Evolutionary conservation across 345 rosid species (phyloP).

Genomic region (Citrus mangshanensis): DNA sequence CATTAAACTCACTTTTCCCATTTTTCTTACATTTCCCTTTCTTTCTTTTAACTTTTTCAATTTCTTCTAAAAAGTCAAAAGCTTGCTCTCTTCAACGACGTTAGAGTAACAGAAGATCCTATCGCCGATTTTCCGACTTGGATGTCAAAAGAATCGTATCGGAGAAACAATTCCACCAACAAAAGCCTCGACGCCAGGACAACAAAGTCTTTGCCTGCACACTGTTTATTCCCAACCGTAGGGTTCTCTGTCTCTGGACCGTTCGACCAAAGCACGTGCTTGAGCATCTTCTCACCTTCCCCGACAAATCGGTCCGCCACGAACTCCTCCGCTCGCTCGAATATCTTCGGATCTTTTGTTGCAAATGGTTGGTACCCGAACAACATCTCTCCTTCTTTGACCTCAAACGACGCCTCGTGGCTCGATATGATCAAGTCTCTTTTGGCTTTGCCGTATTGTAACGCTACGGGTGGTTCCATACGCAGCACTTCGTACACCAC

Average conservation of each 20-base stretch:
- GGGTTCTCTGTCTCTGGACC: constrained; percentile 78
- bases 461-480: constrained; percentile 84
- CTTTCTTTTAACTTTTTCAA: too few species aligned
- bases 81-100: constrained; percentile 61
- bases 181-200: constrained; percentile 65
- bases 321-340: constrained; percentile 68
- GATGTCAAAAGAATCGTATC: constrained; percentile 79
- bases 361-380: constrained; percentile 90
- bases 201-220: constrained; percentile 88
- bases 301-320: constrained; percentile 75
- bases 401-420: constrained; percentile 72
- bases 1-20: neutral
- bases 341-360: constrained; percentile 75
- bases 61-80: constrained; percentile 23
- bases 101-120: constrained; percentile 53
- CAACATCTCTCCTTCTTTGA: constrained; percentile 74
- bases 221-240: constrained; percentile 65
- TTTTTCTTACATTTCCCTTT: too few species aligned
- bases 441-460: constrained; percentile 71
- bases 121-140: constrained; percentile 48
- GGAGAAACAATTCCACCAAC: constrained; percentile 67
- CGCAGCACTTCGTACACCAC: constrained; percentile 75
- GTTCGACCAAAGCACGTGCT: constrained; percentile 88
- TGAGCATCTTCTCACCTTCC: constrained; percentile 61
- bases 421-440: constrained; percentile 66